phyloP scores from a whole-genome alignment of 306 rosid species.

The Carpinus viminea region DNA sequence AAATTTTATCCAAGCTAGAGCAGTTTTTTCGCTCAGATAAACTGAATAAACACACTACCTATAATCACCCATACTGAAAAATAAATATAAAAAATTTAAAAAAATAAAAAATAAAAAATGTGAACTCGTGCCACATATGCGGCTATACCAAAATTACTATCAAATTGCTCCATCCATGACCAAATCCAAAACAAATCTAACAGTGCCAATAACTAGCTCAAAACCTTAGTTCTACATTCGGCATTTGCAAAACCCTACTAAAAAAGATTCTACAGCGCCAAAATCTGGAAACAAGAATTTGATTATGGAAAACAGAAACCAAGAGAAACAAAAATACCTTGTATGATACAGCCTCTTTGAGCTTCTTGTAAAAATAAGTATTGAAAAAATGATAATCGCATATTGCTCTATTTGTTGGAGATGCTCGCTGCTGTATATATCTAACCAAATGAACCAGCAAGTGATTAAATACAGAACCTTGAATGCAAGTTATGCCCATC shows the following conservation, averaged over 20 bases:
- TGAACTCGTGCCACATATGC: not conserved
- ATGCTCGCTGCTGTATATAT: constrained; percentile 73
- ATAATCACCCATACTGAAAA: not conserved
- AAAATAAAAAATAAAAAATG: not conserved
- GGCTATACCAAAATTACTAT: constrained; percentile 6
- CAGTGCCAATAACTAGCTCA: constrained; percentile 8
- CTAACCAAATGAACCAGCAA: constrained; percentile 45
- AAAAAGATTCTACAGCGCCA: not conserved
- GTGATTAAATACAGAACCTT: not conserved
- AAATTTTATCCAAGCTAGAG: not conserved
- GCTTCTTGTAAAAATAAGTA: constrained; percentile 90
- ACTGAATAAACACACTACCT: not conserved
- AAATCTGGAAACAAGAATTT: constrained; percentile 12
- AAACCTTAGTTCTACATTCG: not conserved
- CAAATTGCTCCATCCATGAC: constrained; percentile 5
- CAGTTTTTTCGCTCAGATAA: too few species aligned
- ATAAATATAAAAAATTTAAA: not conserved
- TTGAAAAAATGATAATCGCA: constrained; percentile 82
- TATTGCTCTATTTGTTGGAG: constrained; percentile 45
- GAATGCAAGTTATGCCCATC: constrained; percentile 5
- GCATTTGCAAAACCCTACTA: not conserved
- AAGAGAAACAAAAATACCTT: constrained; percentile 50
- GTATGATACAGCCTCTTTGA: constrained; percentile 72
- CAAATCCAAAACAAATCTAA: not conserved
- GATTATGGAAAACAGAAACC: constrained; percentile 4